Percentiles rank a stretch among this genome's conserved stretches.
These are phyloP conservation scores for Ampelocalamus luodianensis DNA, from an alignment of 176 grass and related monocot genomes.

Conservation along the genomic window DNA sequence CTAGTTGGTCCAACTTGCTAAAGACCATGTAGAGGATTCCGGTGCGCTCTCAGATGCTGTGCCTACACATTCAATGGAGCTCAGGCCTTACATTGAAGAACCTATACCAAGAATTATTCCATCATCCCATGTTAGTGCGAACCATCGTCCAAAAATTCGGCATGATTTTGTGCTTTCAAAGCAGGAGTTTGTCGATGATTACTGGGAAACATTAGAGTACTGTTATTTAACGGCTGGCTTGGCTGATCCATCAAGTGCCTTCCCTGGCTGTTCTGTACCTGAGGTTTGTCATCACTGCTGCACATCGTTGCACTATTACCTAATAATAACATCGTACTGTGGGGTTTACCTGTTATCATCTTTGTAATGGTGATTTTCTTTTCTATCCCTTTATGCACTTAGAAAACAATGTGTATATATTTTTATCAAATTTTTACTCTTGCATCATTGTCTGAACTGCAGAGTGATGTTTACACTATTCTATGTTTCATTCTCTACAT, in stretches of 20 bases:
- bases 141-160: constrained; percentile 56
- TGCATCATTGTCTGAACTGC: background rate
- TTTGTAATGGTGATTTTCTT: constrained; percentile 33
- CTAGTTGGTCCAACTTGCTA: constrained; percentile 79
- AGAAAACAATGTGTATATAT: background rate
- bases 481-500: background rate
- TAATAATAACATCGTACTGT: constrained; percentile 5
- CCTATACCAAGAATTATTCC: constrained; percentile 65
- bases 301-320: constrained; percentile 26
- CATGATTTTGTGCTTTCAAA: constrained; percentile 94
- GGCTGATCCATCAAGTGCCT: constrained; percentile 68
- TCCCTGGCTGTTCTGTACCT: constrained; percentile 85
- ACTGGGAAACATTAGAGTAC: constrained; percentile 97
- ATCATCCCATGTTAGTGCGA: constrained; percentile 53
- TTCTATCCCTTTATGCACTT: background rate
- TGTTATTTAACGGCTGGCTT: constrained; percentile 70
- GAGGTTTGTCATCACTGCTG: constrained; percentile 58
- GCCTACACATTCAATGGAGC: constrained; percentile 75
- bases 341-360: background rate
- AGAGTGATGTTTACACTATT: background rate
- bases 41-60: constrained; percentile 48
- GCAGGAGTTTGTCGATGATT: constrained; percentile 72
- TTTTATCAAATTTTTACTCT: background rate
- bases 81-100: constrained; percentile 98
- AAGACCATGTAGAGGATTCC: constrained; percentile 55